Evolutionary conservation across 1,284 basidiomycete species (phyloP), one percentile per base, ranked within the genome.

Genomic region (Athelia sp.): DNA sequence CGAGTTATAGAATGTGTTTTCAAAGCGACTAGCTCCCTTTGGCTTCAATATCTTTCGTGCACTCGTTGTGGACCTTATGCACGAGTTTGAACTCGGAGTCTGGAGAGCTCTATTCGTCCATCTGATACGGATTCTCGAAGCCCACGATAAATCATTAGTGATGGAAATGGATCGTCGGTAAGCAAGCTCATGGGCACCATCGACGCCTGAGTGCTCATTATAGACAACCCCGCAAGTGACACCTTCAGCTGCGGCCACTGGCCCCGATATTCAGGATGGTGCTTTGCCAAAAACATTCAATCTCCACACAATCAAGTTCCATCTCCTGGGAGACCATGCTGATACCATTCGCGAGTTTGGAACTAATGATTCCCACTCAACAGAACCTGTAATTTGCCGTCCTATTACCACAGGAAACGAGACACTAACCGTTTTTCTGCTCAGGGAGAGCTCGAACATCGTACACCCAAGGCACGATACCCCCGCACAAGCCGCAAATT

Each of bases 361-460:
- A 8, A 61, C 59, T 8, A 60, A 53, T 2, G 55, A 57, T 29
- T 58, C 55, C 0, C 56, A 60, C 34, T 48, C 45, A 0, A 51
- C 53, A 1, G 48, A 58, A 35, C 48, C 34, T 3, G 45, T 56
- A 35, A 9, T 22, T 49, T 24, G 22, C 10, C 18, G 22, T 44
- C 13, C 4, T 61, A 55, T 2, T 54, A 57, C 48, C 63, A 62
- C 47, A 13, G 10, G 32, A 43, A 4, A 26, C 52, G 8, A n/a
- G 3, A 31, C 3, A 50, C 50, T 32, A 18, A 22, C 9, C 38
- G 1, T 45, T n/a, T 13, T 42, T 2, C 44, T 11, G 36, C 44
- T 11, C 50, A 69, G 66, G 62, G 65, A 8, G 63, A 70, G 58
- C 62, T 64, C 24, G 62, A 61, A 0, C 66, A 70, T 50, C 49